These are phyloP conservation scores for Tolypocladium cylindrosporum DNA, from an alignment of 2,329 filamentous ascomycete genomes.

Conservation along the genomic window DNA sequence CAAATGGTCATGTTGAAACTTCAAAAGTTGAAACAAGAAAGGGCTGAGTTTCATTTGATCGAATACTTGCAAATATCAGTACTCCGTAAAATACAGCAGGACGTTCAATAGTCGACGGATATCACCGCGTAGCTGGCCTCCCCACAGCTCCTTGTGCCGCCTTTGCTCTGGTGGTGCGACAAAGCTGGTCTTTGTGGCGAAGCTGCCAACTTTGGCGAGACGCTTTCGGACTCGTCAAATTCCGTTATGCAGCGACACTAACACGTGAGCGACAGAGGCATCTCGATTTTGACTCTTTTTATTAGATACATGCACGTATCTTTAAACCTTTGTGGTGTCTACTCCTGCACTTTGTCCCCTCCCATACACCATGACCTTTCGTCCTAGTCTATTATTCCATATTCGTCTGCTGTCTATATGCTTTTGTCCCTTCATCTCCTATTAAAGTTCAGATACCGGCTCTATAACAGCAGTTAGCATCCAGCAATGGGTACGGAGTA, in stretches of 20 bases:
- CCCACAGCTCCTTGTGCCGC: no score
- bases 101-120: no score
- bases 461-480: background rate
- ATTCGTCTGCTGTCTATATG: background rate
- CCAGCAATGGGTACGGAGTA: background rate
- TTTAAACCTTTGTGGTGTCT: background rate
- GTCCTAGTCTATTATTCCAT: background rate
- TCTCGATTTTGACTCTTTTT: background rate
- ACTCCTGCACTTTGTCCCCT: background rate
- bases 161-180: no score
- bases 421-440: background rate
- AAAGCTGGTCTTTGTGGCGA: no score
- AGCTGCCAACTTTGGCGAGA: no score
- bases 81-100: no score
- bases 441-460: constrained; percentile 2
- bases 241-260: background rate
- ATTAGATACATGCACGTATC: background rate
- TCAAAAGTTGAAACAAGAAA: no score
- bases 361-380: background rate
- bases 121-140: no score
- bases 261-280: background rate
- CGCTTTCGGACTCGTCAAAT: background rate
- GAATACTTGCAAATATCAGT: no score
- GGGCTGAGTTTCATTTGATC: no score
- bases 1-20: no score